Conservation (phyloP, 2,329 filamentous ascomycete genomes). For the Bipolaris bicolor region DNA sequence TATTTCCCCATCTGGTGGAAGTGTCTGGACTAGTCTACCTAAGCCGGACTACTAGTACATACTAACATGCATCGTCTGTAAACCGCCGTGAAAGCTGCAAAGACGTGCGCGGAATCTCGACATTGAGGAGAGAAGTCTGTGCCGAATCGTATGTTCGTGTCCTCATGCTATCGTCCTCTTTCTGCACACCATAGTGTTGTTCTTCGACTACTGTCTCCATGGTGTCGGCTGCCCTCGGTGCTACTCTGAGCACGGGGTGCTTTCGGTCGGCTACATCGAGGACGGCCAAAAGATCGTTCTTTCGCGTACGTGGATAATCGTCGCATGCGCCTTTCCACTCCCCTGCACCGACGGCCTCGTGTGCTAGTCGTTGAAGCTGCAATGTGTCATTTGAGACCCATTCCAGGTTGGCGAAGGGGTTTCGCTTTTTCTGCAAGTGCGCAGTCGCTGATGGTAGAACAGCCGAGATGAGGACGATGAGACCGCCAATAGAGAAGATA, state of each 20-base stretch:
- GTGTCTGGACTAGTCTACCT: neutral
- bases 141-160: neutral
- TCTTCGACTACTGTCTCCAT: neutral
- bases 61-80: neutral
- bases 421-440: conserved; percentile 1
- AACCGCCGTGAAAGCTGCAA: neutral
- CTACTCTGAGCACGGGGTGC: conserved; percentile 3
- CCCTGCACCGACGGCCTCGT: conserved; percentile 24
- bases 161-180: too few species aligned
- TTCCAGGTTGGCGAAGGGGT: conserved; percentile 15
- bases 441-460: neutral
- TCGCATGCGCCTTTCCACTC: conserved; percentile 8
- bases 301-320: conserved; percentile 10
- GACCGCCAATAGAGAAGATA: conserved; percentile 22
- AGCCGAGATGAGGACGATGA: conserved; percentile 19
- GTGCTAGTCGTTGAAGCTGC: conserved; percentile 32
- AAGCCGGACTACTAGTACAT: neutral
- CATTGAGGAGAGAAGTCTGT: neutral
- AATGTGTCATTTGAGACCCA: conserved; percentile 22
- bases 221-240: neutral
- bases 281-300: conserved; percentile 9
- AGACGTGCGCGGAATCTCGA: conserved; percentile 2
- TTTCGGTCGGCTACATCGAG: conserved; percentile 2
- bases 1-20: neutral
- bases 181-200: neutral